Conservation (phyloP, 441 rosid species). For the Eutrema salsugineum region DNA sequence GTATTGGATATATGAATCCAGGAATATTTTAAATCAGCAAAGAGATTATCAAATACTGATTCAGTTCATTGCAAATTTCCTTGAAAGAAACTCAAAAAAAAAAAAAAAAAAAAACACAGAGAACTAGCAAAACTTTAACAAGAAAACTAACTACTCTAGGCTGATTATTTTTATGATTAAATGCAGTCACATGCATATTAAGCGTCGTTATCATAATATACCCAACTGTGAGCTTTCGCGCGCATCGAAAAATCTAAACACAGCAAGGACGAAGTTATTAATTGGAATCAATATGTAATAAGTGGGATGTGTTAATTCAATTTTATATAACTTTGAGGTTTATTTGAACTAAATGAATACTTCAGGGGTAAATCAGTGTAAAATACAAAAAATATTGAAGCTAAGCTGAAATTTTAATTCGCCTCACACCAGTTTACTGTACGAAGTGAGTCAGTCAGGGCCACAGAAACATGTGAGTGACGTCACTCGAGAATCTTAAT, state of each 20-base stretch:
- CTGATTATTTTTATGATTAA: too few species aligned
- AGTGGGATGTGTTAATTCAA: background rate
- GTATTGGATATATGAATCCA: background rate
- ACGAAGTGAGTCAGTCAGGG: background rate
- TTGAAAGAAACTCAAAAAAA: too few species aligned
- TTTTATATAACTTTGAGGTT: background rate
- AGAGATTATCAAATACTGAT: too few species aligned
- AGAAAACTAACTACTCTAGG: too few species aligned
- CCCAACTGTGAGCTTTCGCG: too few species aligned
- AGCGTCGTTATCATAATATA: too few species aligned
- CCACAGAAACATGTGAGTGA: conserved; percentile 24
- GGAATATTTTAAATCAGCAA: background rate
- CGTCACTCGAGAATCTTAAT: conserved; percentile 13
- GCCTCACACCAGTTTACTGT: background rate
- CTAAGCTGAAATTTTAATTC: background rate
- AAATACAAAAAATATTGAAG: background rate
- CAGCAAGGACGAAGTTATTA: background rate
- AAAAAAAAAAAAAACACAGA: too few species aligned
- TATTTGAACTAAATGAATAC: background rate
- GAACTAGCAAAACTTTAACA: too few species aligned
- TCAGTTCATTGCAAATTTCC: too few species aligned
- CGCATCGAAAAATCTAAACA: too few species aligned
- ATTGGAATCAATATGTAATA: background rate
- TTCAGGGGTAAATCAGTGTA: background rate
- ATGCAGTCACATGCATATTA: too few species aligned